Evolutionary conservation across 176 grass and related monocot species (phyloP).

Genomic region (bread wheat (Triticum aestivum)): IWGSC_CS_RefSeq_v2.1 NC_057800.1:645377153-645377652

Average conservation of each 20-base stretch:
- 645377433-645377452: constrained; percentile 99
- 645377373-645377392: constrained; percentile 85
- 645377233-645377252: neutral
- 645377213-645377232: neutral
- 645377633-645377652: constrained; percentile 46
- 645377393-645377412: constrained; percentile 78
- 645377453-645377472: constrained; percentile 84
- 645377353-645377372: constrained; percentile 73
- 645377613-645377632: constrained; percentile 89
- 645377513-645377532: neutral
- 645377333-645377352: neutral
- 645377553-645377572: constrained; percentile 70
- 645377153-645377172: constrained; percentile 96
- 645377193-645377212: neutral
- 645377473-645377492: constrained; percentile 63
- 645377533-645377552: constrained; percentile 15
- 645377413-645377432: constrained; percentile 68
- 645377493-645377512: constrained; percentile 38
- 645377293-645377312: neutral
- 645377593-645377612: constrained; percentile 87
- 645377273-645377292: neutral
- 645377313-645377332: neutral
- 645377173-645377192: constrained; percentile 14
- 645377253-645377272: neutral
- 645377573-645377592: constrained; percentile 81